These are phyloP conservation scores for Didymella keratinophila DNA, from an alignment of 2,329 filamentous ascomycete genomes.

Conservation along the genomic window DNA sequence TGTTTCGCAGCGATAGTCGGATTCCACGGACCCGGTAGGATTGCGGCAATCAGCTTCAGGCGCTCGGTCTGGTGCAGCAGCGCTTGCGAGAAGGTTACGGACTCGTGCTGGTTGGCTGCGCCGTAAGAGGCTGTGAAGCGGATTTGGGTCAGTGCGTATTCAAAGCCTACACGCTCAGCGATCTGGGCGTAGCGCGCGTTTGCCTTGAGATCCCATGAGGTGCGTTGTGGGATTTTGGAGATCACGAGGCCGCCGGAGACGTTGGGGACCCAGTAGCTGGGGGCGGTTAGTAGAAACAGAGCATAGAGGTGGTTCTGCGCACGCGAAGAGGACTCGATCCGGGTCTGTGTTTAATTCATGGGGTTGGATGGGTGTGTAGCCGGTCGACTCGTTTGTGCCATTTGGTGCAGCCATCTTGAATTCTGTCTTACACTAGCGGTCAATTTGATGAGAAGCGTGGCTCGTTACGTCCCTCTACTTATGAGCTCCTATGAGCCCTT, in stretches of 20 bases:
- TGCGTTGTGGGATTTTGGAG: constrained; percentile 60
- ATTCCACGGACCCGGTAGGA: constrained; percentile 52
- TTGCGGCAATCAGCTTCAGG: constrained; percentile 61
- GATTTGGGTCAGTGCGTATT: constrained; percentile 62
- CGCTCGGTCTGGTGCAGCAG: constrained; percentile 57
- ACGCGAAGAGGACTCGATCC: constrained; percentile 57
- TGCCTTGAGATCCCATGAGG: constrained; percentile 58
- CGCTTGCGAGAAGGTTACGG: constrained; percentile 61
- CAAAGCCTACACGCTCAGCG: constrained; percentile 59
- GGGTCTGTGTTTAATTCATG: constrained; percentile 54
- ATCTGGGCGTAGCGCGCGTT: constrained; percentile 60
- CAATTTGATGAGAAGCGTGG: background rate
- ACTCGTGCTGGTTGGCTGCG: constrained; percentile 60
- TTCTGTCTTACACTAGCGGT: background rate
- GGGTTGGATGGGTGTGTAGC: constrained; percentile 34
- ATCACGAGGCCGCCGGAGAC: constrained; percentile 63
- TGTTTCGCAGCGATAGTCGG: constrained; percentile 62
- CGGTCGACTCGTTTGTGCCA: constrained; percentile 3
- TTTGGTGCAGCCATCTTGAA: constrained; percentile 13
- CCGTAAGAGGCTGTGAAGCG: constrained; percentile 62
- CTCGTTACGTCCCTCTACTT: background rate
- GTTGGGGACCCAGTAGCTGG: constrained; percentile 63
- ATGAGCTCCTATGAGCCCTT: background rate
- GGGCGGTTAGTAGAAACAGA: background rate
- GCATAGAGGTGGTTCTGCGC: constrained; percentile 6